Percentiles rank a stretch among this genome's conserved stretches.
These are phyloP conservation scores for Blepharisma stoltei DNA, from an alignment of 73 alveolate genomes.

Conservation along the genomic window DNA sequence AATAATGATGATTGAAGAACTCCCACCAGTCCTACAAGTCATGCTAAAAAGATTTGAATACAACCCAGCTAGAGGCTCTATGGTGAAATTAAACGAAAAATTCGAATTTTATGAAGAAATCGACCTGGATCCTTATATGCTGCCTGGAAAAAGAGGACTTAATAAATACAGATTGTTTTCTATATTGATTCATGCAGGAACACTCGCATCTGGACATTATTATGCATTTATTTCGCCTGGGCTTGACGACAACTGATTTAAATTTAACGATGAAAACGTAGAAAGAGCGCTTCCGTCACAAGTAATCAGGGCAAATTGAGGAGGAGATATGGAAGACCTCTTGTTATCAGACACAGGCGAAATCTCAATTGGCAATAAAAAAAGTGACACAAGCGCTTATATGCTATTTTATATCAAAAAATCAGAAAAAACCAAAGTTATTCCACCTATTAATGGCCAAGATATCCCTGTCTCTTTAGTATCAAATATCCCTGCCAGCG, in stretches of 20 bases:
- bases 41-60: constrained; percentile 78
- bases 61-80: constrained; percentile 59
- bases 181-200: constrained; percentile 83
- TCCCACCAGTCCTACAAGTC: constrained; percentile 78
- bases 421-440: constrained; percentile 43
- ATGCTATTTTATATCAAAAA: constrained; percentile 72
- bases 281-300: constrained; percentile 2
- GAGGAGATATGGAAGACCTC: constrained; percentile 43
- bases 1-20: constrained; percentile 57
- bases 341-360: constrained; percentile 37
- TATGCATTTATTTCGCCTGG: constrained; percentile 61
- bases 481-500: not conserved
- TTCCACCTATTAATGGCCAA: not conserved
- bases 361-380: constrained; percentile 20
- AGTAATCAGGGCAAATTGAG: constrained; percentile 33
- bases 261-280: constrained; percentile 57
- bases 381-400: constrained; percentile 50
- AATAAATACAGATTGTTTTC: constrained; percentile 69
- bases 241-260: constrained; percentile 42
- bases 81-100: constrained; percentile 68
- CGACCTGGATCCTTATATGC: constrained; percentile 38
- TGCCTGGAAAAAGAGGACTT: constrained; percentile 21
- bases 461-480: constrained; percentile 22
- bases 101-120: constrained; percentile 53
- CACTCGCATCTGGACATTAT: constrained; percentile 83